Conservation (phyloP, 192 early-diverging fungal genomes). For the Entomortierella chlamydospora region DNA sequence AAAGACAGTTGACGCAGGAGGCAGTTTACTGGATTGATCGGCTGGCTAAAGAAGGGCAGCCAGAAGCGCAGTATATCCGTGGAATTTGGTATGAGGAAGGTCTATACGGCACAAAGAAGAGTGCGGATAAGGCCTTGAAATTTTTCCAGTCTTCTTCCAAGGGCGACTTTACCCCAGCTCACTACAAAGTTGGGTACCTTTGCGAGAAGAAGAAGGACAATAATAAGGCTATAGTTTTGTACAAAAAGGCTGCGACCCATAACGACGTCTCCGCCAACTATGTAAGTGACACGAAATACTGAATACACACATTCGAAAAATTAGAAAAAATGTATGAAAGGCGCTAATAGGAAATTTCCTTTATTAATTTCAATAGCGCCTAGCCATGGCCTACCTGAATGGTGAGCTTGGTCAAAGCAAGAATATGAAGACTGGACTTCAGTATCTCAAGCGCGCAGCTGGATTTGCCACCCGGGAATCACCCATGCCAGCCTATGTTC, state of each 20-base stretch:
- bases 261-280: slow-evolving; percentile 76
- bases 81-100: slow-evolving; percentile 79
- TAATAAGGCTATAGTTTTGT: slow-evolving; percentile 74
- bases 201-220: slow-evolving; percentile 71
- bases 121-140: slow-evolving; percentile 74
- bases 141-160: slow-evolving; percentile 74
- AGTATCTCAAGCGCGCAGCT: slow-evolving; percentile 84
- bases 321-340: too few relatives aligned
- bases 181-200: slow-evolving; percentile 72
- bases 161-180: slow-evolving; percentile 71
- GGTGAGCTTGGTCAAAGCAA: slow-evolving; percentile 76
- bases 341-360: background rate
- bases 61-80: slow-evolving; percentile 81
- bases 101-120: slow-evolving; percentile 68
- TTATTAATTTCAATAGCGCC: slow-evolving; percentile 60
- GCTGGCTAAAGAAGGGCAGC: slow-evolving; percentile 72
- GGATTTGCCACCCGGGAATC: slow-evolving; percentile 73
- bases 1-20: slow-evolving; percentile 64
- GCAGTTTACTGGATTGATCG: slow-evolving; percentile 81
- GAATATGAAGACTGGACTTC: slow-evolving; percentile 83
- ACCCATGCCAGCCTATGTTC: slow-evolving; percentile 79
- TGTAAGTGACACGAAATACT: slow-evolving; percentile 44
- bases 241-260: slow-evolving; percentile 75
- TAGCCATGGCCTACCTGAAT: slow-evolving; percentile 81
- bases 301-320: background rate